These are phyloP conservation scores for Tetrahymena borealis DNA, from an alignment of 73 alveolate genomes.

Conservation along the genomic window DNA sequence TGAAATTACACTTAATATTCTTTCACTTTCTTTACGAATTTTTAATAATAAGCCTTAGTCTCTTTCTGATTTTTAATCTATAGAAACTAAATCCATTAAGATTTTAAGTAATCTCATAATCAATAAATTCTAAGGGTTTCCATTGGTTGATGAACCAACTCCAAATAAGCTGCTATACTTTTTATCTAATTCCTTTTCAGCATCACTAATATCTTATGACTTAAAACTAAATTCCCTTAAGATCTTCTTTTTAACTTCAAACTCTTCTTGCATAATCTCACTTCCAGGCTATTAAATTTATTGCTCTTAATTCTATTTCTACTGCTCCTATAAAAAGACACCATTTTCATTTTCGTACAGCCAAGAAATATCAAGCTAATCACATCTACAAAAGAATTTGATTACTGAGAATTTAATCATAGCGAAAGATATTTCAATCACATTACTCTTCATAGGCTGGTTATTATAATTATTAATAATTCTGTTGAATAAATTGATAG, in stretches of 20 bases:
- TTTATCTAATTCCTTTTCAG: not conserved
- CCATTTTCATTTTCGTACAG: not conserved
- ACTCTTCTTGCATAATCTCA: not conserved
- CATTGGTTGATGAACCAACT: not conserved
- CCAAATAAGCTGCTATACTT: not conserved
- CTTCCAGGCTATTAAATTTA: not conserved
- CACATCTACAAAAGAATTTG: not conserved
- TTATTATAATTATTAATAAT: not conserved
- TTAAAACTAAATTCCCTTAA: not conserved
- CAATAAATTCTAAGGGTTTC: not conserved
- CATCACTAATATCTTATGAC: not conserved
- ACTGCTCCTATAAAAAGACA: not conserved
- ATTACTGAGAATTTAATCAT: not conserved
- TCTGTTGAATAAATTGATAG: not conserved
- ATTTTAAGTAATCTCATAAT: not conserved
- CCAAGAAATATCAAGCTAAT: not conserved
- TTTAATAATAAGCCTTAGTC: not conserved
- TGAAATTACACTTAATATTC: not conserved
- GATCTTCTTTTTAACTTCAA: not conserved
- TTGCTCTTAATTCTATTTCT: not conserved
- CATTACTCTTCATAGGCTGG: not conserved
- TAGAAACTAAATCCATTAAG: not conserved
- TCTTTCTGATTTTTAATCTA: not conserved
- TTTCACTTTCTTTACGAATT: not conserved
- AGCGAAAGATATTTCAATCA: not conserved